These are phyloP conservation scores for Pleurostoma richardsiae DNA, from an alignment of 2,329 filamentous ascomycete genomes.

Conservation along the genomic window DNA sequence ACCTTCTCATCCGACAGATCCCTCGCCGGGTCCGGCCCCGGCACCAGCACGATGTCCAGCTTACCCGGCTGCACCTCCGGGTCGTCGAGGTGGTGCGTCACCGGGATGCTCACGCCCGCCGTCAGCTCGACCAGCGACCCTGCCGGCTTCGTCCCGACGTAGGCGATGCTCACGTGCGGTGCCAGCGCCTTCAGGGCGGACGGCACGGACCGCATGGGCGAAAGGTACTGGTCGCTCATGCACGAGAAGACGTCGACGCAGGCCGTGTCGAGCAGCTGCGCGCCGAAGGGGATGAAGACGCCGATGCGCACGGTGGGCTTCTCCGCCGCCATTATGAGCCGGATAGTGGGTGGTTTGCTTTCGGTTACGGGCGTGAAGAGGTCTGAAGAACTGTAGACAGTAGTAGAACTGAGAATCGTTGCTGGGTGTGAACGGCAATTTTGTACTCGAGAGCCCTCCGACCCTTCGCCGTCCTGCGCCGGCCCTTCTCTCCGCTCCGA, in stretches of 20 bases:
- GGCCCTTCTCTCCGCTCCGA: too few relatives aligned
- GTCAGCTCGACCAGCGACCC: conserved; percentile 35
- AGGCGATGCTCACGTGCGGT: conserved; percentile 36
- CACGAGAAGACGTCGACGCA: conserved; percentile 43
- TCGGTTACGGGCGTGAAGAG: too few relatives aligned
- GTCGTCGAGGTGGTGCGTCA: conserved; percentile 38
- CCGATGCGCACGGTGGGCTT: conserved; percentile 32
- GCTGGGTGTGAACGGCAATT: too few relatives aligned
- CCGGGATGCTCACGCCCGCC: conserved; percentile 26
- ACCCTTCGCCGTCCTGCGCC: too few relatives aligned
- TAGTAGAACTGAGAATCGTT: too few relatives aligned
- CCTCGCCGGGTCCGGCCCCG: conserved; percentile 39
- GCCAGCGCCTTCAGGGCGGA: conserved; percentile 31
- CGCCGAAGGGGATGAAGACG: conserved; percentile 41
- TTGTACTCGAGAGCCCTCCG: too few relatives aligned
- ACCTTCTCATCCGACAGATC: not conserved
- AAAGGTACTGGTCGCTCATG: conserved; percentile 40
- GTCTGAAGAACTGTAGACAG: too few relatives aligned
- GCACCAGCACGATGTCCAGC: conserved; percentile 45
- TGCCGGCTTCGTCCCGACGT: conserved; percentile 34
- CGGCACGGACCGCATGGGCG: conserved; percentile 24
- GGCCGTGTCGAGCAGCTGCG: conserved; percentile 45
- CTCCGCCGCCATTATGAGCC: too few relatives aligned
- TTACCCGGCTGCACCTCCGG: conserved; percentile 42
- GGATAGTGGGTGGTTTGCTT: too few relatives aligned